These are phyloP conservation scores for Colletotrichum falcatum DNA, from an alignment of 2,329 filamentous ascomycete species.

Conservation along the genomic window DNA sequence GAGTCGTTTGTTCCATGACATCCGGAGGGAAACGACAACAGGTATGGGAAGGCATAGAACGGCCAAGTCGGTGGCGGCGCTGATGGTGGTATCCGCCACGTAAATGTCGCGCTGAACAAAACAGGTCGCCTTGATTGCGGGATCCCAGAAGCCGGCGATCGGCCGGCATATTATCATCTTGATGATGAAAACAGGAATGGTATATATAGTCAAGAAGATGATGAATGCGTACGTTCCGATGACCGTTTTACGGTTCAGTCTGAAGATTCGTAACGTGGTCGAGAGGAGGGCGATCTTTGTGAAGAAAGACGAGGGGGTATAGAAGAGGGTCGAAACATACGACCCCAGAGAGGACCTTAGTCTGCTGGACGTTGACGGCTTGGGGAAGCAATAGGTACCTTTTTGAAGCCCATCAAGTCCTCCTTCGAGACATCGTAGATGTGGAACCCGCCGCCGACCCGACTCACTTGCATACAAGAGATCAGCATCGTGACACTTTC, in stretches of 20 bases:
- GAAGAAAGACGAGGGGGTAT: slow-evolving; percentile 56
- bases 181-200: slow-evolving; percentile 45
- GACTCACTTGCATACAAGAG: slow-evolving; percentile 36
- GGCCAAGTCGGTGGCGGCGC: slow-evolving; percentile 48
- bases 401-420: slow-evolving; percentile 49
- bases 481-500: background rate
- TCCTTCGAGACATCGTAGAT: slow-evolving; percentile 48
- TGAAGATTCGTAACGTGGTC: slow-evolving; percentile 58
- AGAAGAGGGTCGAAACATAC: slow-evolving; percentile 58
- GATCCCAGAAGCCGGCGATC: slow-evolving; percentile 55
- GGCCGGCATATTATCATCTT: slow-evolving; percentile 57
- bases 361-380: too few relatives aligned
- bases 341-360: slow-evolving; percentile 25
- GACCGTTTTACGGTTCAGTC: slow-evolving; percentile 53
- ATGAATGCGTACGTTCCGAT: slow-evolving; percentile 55
- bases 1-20: slow-evolving; percentile 48
- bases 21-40: slow-evolving; percentile 49
- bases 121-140: slow-evolving; percentile 47
- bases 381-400: slow-evolving; percentile 44
- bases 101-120: slow-evolving; percentile 51
- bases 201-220: slow-evolving; percentile 53
- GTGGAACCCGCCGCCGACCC: slow-evolving; percentile 53
- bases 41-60: slow-evolving; percentile 49
- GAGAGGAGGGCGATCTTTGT: slow-evolving; percentile 55
- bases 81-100: slow-evolving; percentile 49